Percentiles rank a stretch among this genome's conserved stretches.
phyloP scores from a whole-genome alignment of 352 stramenopile species.

The Pythium vanterpoolii region DNA sequence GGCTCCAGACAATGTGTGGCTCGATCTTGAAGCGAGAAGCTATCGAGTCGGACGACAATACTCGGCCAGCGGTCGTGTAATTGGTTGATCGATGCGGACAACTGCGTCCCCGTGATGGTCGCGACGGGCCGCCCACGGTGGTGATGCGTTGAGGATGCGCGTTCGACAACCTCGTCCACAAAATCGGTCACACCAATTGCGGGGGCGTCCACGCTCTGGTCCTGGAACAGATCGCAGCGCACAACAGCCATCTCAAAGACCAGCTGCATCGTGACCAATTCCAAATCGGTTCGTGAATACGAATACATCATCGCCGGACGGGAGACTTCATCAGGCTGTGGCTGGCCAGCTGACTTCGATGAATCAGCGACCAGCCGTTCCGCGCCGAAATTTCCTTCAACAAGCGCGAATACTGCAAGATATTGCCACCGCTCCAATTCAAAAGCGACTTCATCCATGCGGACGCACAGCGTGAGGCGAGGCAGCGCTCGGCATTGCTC shows the following conservation, averaged over 20 bases:
- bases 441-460: conserved; percentile 29
- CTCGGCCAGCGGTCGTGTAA: conserved; percentile 42
- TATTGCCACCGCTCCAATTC: conserved; percentile 39
- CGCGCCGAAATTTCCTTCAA: conserved; percentile 74
- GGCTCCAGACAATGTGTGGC: conserved; percentile 21
- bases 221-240: conserved; percentile 41
- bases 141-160: neutral
- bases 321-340: too few relatives aligned
- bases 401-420: conserved; percentile 53
- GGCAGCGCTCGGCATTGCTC: conserved; percentile 38
- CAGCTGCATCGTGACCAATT: conserved; percentile 62
- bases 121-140: conserved; percentile 1
- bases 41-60: conserved; percentile 37
- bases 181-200: neutral
- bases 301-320: conserved; percentile 69
- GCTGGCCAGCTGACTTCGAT: conserved; percentile 21
- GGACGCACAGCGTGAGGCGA: conserved; percentile 50
- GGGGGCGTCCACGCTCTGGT: neutral
- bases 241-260: conserved; percentile 59
- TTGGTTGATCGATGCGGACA: conserved; percentile 23
- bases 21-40: conserved; percentile 39
- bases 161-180: conserved; percentile 1
- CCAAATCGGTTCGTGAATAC: conserved; percentile 66
- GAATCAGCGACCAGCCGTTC: conserved; percentile 34
- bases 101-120: neutral